Evolutionary conservation across 2,329 filamentous ascomycete genomes (phyloP), one percentile per base, ranked within the genome.

Genomic region (Apiospora arundinis): DNA sequence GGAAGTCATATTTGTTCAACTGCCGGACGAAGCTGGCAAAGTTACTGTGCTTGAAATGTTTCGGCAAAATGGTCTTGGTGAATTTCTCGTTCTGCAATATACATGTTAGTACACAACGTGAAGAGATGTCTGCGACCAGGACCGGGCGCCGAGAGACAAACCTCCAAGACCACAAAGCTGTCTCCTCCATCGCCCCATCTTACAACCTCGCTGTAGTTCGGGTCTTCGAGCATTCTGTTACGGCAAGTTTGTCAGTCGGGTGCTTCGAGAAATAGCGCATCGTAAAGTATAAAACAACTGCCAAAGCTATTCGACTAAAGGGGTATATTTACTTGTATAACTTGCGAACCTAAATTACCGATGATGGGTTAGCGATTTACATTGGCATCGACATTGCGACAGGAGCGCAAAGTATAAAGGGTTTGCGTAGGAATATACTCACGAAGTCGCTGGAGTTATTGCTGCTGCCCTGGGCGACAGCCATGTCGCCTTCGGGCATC

Each of bases 401-500:
- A 52, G 52, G 46, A 44, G 67, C 56, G 60, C 67, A 52, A 67
- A 23, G 52, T n/a, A 40, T 63, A 70, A 69, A 66, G 74, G 80
- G 28, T 69, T 46, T 74, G 74, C 71, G 45, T 72, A n/a, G 70
- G 68, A 4, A 49, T 65, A 70, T 73, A 92, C 93, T 87, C 86
- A 97, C 95, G 89, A 97, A 97, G 86, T 97, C 95, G 88, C 95
- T 97, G 74, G 95, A 97, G 85, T 94, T 97, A 83, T 93, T 96
- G 79, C 85, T 75, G 52, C 78, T 84, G 74, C 85, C 84, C 75
- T 78, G 83, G 77, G 80, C 81, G 71, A 78, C 76, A 72, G 80
- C 75, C 76, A 82, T 76, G 42, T 84, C 82, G 77, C 74, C 77
- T 75, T 83, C 82, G 63, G 80, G 78, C 68, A 70, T 70, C 65